phyloP scores from a whole-genome alignment of 805 yeast genomes.

The Sugiyamaella qingdaonensis region DNA sequence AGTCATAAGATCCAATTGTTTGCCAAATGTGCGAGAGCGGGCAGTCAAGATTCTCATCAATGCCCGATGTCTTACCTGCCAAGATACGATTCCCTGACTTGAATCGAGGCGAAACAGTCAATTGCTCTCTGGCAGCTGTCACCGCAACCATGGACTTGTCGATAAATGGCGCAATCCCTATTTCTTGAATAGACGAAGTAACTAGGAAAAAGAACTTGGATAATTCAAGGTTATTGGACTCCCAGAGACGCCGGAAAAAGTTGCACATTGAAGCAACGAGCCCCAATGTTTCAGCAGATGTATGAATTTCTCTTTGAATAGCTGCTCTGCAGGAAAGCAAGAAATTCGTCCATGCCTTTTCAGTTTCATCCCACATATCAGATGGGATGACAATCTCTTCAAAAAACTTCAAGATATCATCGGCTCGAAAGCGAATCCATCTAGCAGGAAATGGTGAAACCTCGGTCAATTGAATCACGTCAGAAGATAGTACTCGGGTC shows the following conservation, averaged over 20 bases:
- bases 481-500: constrained; percentile 8
- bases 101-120: constrained; percentile 1
- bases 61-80: not conserved
- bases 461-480: constrained; percentile 9
- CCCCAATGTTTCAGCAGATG: constrained; percentile 17
- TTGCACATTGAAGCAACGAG: constrained; percentile 17
- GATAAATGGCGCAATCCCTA: constrained; percentile 14
- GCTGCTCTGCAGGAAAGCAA: constrained; percentile 4
- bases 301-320: constrained; percentile 19
- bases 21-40: constrained; percentile 1
- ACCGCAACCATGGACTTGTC: constrained; percentile 7
- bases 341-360: not conserved
- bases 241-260: constrained; percentile 9
- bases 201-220: constrained; percentile 5
- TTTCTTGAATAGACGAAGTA: constrained; percentile 11
- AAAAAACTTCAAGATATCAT: constrained; percentile 5
- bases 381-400: not conserved
- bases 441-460: constrained; percentile 14
- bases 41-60: not conserved
- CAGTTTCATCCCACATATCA: constrained; percentile 2
- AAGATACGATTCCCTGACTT: not conserved
- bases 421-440: constrained; percentile 16
- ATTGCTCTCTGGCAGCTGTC: not conserved
- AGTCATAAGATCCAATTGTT: not conserved
- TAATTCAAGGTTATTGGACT: not conserved